Evolutionary conservation across 768 basidiomycete genomes (phyloP), one percentile per base, ranked within the genome.

Genomic region (Suillus weaverae): DNA sequence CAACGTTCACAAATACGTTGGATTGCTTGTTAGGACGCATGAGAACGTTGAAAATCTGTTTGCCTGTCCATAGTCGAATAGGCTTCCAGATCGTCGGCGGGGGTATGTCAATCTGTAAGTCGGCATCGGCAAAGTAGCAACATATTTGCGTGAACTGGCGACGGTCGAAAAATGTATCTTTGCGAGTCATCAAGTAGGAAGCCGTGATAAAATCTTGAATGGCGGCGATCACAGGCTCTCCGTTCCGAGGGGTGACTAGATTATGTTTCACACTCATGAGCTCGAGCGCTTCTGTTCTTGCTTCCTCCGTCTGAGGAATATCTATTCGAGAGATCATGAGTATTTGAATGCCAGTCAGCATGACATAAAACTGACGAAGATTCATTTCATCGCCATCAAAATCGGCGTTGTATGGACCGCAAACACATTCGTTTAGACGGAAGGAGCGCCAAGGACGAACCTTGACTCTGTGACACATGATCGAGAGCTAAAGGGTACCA

Each of bases 371-470:
- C 93, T 71, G 72, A 96, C 97, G 97, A 71, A 99, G 81, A 78
- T 99, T 99, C 97, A 99, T 99, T 76, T 99, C 97, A 74, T 99
- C 97, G 66, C 97, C 97, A 74, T 99, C 97, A 69, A 99, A 99
- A 82, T 99, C 97, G 57, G 97, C 97, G 73, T 98, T 98, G 79
- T 98, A 99, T 9, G 97, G 97, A 55, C 94, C 95, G 78, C 97
- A 99, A 10, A 98, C 97, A 86, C 97, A 99, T 75, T 99, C 97
- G 73, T 99, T 99, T 63, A 99, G 79, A 38, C 97, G 86, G 81
- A 99, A 98, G 1, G 97, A 92, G 68, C 97, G 83, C 97, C 97
- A 99, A 30, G 97, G 97, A 36, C 97, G 84, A 62, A 99, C 86
- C 84, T 97, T 97, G 64, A 92, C 96, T 65, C 95, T 84, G 79